Conservation (phyloP, 495 filamentous ascomycete species). For the Neurospora terricola region DNA sequence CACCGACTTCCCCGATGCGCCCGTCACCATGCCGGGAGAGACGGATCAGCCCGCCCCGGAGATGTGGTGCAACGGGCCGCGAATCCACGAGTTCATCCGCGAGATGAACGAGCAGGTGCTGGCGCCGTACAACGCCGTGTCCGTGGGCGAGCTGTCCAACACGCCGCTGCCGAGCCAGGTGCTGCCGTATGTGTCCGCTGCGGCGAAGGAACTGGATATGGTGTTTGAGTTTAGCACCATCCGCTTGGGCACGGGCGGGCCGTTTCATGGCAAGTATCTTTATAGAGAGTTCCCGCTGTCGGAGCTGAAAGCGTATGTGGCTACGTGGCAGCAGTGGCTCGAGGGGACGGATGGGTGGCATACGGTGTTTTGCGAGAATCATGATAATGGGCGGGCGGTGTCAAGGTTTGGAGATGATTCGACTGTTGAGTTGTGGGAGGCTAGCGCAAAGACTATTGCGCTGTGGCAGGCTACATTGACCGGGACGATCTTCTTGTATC, state of each 20-base stretch:
- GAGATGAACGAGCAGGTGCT: slow-evolving; percentile 46
- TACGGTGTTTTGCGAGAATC: slow-evolving; percentile 57
- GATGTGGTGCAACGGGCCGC: slow-evolving; percentile 50
- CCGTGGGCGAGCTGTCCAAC: slow-evolving; percentile 57
- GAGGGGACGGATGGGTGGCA: slow-evolving; percentile 55
- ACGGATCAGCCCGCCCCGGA: slow-evolving; percentile 32
- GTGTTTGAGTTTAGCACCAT: slow-evolving; percentile 56
- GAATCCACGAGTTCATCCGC: slow-evolving; percentile 51
- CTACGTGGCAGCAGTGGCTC: slow-evolving; percentile 51
- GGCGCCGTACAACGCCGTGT: slow-evolving; percentile 49
- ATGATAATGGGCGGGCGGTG: slow-evolving; percentile 53
- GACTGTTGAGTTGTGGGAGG: slow-evolving; percentile 32
- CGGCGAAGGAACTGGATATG: slow-evolving; percentile 54
- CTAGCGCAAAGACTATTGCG: slow-evolving; percentile 53
- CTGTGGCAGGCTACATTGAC: slow-evolving; percentile 37
- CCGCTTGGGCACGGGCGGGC: slow-evolving; percentile 43
- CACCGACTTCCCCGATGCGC: slow-evolving; percentile 46
- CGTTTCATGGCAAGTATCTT: slow-evolving; percentile 10
- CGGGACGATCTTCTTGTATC: slow-evolving; percentile 48
- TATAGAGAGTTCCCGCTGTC: slow-evolving; percentile 30
- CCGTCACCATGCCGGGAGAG: slow-evolving; percentile 30
- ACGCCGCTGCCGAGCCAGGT: slow-evolving; percentile 43
- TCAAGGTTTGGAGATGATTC: slow-evolving; percentile 44
- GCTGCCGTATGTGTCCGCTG: slow-evolving; percentile 42
- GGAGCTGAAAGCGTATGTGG: slow-evolving; percentile 43